Evolutionary conservation across 192 early-diverging fungal species (phyloP), one percentile per base, ranked within the genome.

Genomic region (Entomortierella lignicola): DNA sequence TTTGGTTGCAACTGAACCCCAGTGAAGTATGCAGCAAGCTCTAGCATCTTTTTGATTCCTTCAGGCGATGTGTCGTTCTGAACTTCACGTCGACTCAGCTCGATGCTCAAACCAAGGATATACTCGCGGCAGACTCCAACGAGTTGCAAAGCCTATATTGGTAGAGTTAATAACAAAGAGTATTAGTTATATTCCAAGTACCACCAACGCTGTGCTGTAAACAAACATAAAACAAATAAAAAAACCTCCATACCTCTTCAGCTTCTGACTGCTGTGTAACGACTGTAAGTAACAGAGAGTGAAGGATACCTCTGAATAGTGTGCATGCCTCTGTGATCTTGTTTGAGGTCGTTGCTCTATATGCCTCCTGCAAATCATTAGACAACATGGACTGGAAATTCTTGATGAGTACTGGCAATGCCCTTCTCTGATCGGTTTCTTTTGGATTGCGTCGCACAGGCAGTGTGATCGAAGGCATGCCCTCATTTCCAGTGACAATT

Each of bases 1-100:
- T 90, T 83, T 0, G 92, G 89, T 59, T 98, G 95, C 55, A 99
- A 84, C 68, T 94, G 86, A 80, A 94, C 94, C 72, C 97, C 93
- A 2, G 98, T 96, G 77, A 97, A 98, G 84, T 97, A 99, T 0
- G 95, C 95, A 0, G 96, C 95, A 34, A 99, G 86, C 73, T 98
- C 98, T 12, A 98, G 77, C 25, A 85, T 85, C 32, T 94, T 87
- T 64, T 94, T 95, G n/a, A 84, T 70, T 37, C 72, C 59, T 55
- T 85, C 91, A 18, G 88, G 85, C 15, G 85, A 87, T 5, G 59
- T 58, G 43, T 84, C 89, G 57, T 84, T 86, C 48, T 85, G 69
- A 23, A 87, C 69, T 21, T 87, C 85, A 31, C 92, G 89, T 30
- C 95, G 94, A 50, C 81, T 87, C 57, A 92, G 85, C 72, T 97